Conservation (phyloP, 352 stramenopile genomes). For the Phytopythium delawarense region DNA sequence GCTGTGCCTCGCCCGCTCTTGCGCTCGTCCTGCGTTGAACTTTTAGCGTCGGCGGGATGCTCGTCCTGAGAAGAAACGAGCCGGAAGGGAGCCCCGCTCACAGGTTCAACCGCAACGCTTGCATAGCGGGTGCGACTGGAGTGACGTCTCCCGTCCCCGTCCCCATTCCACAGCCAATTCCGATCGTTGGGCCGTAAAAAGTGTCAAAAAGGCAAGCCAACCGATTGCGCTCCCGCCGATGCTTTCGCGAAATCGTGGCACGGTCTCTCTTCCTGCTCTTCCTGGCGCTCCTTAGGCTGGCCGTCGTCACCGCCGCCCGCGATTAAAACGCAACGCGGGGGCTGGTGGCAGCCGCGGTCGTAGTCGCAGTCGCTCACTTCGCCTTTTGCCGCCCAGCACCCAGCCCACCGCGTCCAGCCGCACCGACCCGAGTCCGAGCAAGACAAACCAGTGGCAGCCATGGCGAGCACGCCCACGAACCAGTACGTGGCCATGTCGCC, state of each 20-base stretch:
- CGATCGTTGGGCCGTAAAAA: not conserved
- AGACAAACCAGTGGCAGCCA: not conserved
- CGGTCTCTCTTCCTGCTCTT: not conserved
- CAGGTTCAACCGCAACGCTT: not conserved
- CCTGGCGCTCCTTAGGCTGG: too few species aligned
- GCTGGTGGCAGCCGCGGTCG: too few species aligned
- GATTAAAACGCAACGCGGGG: too few species aligned
- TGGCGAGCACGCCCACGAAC: slow-evolving; percentile 2
- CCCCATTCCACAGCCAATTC: not conserved
- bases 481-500: slow-evolving; percentile 9
- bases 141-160: not conserved
- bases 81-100: not conserved
- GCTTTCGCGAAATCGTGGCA: not conserved
- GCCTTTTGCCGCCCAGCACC: not conserved
- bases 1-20: too few species aligned
- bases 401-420: not conserved
- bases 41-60: not conserved
- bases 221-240: not conserved
- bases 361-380: slow-evolving; percentile 3
- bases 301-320: too few species aligned
- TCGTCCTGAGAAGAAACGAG: not conserved
- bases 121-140: not conserved
- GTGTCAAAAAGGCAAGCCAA: not conserved
- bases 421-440: not conserved
- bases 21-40: not conserved